Percentiles rank a stretch among this genome's conserved stretches.
Conservation (phyloP, 768 basidiomycete genomes). For the Antrodiella citrinella region DNA sequence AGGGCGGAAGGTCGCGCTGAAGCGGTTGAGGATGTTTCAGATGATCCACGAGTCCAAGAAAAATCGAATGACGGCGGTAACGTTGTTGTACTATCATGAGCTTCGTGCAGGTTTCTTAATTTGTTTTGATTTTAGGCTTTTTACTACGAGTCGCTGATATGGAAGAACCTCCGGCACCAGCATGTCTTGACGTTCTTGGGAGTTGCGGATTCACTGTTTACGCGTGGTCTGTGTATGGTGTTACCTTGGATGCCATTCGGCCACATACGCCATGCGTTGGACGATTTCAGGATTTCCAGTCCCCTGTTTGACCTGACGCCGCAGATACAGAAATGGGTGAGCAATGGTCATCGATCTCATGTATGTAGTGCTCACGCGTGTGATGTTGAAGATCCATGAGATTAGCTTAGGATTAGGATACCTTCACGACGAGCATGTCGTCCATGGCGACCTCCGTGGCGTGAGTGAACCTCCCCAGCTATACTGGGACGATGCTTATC, state of each 20-base stretch:
- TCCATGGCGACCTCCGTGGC: not conserved
- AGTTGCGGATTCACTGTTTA: not conserved
- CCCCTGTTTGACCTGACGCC: not conserved
- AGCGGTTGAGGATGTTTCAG: constrained; percentile 3
- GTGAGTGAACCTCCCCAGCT: not conserved
- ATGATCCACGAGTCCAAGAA: not conserved
- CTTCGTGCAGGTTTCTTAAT: too few relatives aligned
- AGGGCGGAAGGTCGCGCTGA: constrained; percentile 2
- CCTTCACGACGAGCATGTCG: not conserved
- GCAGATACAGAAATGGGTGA: not conserved
- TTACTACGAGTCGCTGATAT: not conserved
- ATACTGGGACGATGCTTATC: not conserved
- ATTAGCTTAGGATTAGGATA: not conserved
- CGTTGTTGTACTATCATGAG: too few relatives aligned
- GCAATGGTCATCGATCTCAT: too few relatives aligned
- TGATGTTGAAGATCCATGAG: too few relatives aligned
- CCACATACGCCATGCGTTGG: not conserved
- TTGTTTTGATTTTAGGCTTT: too few relatives aligned
- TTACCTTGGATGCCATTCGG: not conserved
- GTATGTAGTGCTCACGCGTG: too few relatives aligned
- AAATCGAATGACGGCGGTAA: not conserved
- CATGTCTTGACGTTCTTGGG: not conserved
- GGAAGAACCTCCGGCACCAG: not conserved
- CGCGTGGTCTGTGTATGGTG: not conserved
- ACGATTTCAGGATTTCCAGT: not conserved